A percentile compares a stretch with the other conserved stretches of the same genome.
Conservation (phyloP, 2,329 filamentous ascomycete species). For the Arachnopeziza araneosa region DNA sequence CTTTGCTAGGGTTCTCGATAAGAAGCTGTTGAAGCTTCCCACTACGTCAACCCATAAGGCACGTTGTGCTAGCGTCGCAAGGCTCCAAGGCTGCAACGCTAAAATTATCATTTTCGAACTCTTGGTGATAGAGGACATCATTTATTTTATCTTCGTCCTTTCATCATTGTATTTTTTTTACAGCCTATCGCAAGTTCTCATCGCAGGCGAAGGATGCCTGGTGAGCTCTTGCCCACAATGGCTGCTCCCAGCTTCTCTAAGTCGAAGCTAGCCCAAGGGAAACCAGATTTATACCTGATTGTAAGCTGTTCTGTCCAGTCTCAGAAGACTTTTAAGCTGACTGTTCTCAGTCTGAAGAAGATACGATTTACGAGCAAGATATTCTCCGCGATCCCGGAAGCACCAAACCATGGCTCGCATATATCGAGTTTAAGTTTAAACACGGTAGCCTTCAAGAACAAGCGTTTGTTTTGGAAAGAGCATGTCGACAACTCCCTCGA, state of each 20-base stretch:
- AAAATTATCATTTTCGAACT: not conserved
- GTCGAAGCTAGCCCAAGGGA: conserved; percentile 25
- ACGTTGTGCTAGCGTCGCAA: not conserved
- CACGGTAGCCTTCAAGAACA: conserved; percentile 84
- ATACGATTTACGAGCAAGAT: conserved; percentile 95
- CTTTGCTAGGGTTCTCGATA: conserved; percentile 11
- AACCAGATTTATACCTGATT: conserved; percentile 33
- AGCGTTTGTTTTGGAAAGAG: conserved; percentile 81
- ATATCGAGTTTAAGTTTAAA: conserved; percentile 84
- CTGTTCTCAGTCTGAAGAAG: conserved; percentile 65
- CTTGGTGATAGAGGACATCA: not conserved
- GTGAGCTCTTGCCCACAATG: conserved; percentile 32
- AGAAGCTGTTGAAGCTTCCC: conserved; percentile 18
- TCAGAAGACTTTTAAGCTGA: conserved; percentile 12
- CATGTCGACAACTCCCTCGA: conserved; percentile 80
- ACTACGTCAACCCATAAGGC: conserved; percentile 14
- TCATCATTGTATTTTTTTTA: conserved; percentile 13
- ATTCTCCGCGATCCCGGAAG: conserved; percentile 78
- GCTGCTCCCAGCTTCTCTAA: conserved; percentile 28
- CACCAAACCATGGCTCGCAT: conserved; percentile 91
- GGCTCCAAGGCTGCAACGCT: conserved; percentile 1
- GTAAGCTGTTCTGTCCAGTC: conserved; percentile 16
- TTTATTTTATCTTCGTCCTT: conserved; percentile 6
- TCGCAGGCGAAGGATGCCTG: conserved; percentile 31
- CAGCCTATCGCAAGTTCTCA: conserved; percentile 19